Evolutionary conservation across 2,329 filamentous ascomycete genomes (phyloP).

Genomic region (Pleoardoris graminearum): DNA sequence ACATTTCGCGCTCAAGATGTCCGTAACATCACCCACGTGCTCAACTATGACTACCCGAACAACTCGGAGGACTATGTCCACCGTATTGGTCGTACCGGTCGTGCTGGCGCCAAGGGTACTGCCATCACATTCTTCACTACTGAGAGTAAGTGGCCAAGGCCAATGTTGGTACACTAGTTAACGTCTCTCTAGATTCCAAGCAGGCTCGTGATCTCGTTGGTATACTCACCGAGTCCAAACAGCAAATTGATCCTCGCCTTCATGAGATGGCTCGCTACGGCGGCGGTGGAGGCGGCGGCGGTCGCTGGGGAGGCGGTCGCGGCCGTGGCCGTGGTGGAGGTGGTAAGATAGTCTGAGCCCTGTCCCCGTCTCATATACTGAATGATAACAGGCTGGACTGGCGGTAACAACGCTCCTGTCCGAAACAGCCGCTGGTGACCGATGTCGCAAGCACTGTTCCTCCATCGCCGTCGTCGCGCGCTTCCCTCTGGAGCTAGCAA

Average conservation of each 20-base stretch:
- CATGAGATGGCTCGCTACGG: conserved; percentile 94
- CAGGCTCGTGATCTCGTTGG: conserved; percentile 91
- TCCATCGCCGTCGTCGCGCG: conserved; percentile 8
- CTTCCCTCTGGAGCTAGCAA: conserved; percentile 13
- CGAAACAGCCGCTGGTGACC: conserved; percentile 48
- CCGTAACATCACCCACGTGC: conserved; percentile 99
- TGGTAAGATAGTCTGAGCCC: conserved; percentile 33
- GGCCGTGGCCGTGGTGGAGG: conserved; percentile 64
- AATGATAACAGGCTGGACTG: conserved; percentile 39
- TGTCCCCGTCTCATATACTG: conserved; percentile 16
- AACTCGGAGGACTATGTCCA: conserved; percentile 75
- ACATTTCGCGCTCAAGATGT: conserved; percentile 89
- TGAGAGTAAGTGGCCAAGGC: conserved; percentile 75
- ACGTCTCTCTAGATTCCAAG: conserved; percentile 52
- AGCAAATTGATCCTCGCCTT: conserved; percentile 94
- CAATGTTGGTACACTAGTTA: conserved; percentile 22
- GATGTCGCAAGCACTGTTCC: conserved; percentile 8
- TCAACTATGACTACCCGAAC: conserved; percentile 99
- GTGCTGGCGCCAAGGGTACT: conserved; percentile 85
- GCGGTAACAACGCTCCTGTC: conserved; percentile 45
- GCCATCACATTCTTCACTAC: conserved; percentile 99
- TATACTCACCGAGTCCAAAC: conserved; percentile 94
- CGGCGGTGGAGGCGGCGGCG: conserved; percentile 76
- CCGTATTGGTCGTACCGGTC: conserved; percentile 69
- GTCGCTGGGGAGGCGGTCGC: conserved; percentile 68